Evolutionary conservation across 73 alveolate species (phyloP), one percentile per base, ranked within the genome.

Genomic region (Paraurostyla sp.): DNA sequence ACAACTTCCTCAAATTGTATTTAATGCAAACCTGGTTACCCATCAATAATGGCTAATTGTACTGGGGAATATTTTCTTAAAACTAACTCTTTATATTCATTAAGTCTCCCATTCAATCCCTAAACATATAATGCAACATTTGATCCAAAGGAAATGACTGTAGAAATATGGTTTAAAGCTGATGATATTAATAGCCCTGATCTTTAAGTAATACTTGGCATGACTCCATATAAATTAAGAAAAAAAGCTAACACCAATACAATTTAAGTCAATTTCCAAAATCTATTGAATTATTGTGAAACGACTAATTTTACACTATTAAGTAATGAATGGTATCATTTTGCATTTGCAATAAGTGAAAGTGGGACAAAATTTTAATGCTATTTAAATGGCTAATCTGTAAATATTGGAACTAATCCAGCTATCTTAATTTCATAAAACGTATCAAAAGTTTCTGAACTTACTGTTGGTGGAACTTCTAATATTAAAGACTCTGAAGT

Each of bases 141-240:
- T 6, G 51, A 4, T 43, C 45, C 71, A 3, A 73, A 13, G 13
- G 4, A 16, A 48, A 30, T 30, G 9, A 27, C 71, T 45, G 68
- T 73, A 15, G 87, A 73, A 36, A 27, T 73, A 15, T 73, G 87
- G 87, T 73, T 73, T 46, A 73, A 45, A 50, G 9, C 87, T 13
- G 71, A 73, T 73, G 29, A 73, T 33, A 45, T 73, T 2, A 13
- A 22, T 45, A 73, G 87, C 42, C 20, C n/a, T 9, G 13, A 42
- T n/a, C 18, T 7, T 20, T 68, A 73, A 33, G 71, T 73, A 11
- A 73, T 73, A 45, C 4, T 73, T 15, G 87, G 71, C 23, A n/a
- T 73, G 51, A 27, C 71, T 73, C 87, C 87, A 4, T 73, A 73
- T 33, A 73, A 73, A 27, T 27, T 73, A 33, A 73, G 87, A 73